Percentiles rank a stretch among this genome's conserved stretches.
phyloP scores from a whole-genome alignment of 768 basidiomycete species.

The Russula vinacea region DNA sequence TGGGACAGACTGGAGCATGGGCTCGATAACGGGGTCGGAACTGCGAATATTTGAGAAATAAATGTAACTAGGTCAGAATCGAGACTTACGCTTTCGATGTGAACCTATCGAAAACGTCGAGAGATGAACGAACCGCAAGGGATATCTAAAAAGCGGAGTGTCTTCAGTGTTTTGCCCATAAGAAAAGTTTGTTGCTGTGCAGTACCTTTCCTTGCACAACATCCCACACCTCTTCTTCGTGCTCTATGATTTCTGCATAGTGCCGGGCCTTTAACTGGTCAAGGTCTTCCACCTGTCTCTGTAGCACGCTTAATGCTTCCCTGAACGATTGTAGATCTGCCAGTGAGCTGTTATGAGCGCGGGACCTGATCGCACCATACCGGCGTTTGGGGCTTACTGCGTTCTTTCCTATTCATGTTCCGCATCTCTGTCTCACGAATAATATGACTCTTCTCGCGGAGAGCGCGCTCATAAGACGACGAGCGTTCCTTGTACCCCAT shows the following conservation, averaged over 20 bases:
- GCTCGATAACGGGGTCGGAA: conserved; percentile 87
- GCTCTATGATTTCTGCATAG: conserved; percentile 85
- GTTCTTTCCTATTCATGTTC: conserved; percentile 79
- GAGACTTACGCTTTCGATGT: conserved; percentile 79
- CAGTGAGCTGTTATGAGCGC: conserved; percentile 10
- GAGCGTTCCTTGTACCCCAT: conserved; percentile 69
- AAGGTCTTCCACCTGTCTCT: conserved; percentile 87
- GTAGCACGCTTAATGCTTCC: conserved; percentile 74
- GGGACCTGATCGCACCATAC: not conserved
- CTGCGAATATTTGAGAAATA: conserved; percentile 37
- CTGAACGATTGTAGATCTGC: conserved; percentile 88
- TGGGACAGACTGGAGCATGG: conserved; percentile 83
- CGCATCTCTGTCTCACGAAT: conserved; percentile 83
- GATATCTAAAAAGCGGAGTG: conserved; percentile 50
- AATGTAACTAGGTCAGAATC: not conserved
- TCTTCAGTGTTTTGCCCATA: not conserved
- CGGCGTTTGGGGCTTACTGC: conserved; percentile 54
- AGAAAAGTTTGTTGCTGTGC: conserved; percentile 1
- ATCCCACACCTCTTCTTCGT: conserved; percentile 96
- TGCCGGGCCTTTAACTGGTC: conserved; percentile 82
- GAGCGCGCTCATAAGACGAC: conserved; percentile 72
- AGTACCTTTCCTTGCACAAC: conserved; percentile 78
- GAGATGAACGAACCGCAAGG: conserved; percentile 80
- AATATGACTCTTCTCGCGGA: conserved; percentile 78
- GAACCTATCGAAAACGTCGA: conserved; percentile 88